phyloP scores from a whole-genome alignment of 768 basidiomycete species.

The Sarcodon sp. region DNA sequence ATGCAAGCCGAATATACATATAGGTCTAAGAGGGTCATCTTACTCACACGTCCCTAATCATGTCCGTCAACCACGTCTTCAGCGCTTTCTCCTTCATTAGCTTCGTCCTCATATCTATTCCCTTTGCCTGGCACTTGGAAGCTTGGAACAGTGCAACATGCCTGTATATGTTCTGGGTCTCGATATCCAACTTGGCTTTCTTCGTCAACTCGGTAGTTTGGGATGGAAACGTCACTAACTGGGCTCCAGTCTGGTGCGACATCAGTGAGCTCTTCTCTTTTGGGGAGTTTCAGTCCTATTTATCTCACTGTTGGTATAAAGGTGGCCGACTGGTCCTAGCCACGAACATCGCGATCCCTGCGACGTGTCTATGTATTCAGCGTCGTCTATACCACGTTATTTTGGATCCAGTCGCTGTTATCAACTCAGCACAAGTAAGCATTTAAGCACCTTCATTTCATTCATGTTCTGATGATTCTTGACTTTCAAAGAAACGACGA shows the following conservation, averaged over 20 bases:
- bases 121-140: slow-evolving; percentile 45
- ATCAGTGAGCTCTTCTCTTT: slow-evolving; percentile 25
- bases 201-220: slow-evolving; percentile 64
- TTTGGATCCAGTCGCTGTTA: slow-evolving; percentile 17
- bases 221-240: slow-evolving; percentile 39
- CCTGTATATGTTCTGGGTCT: slow-evolving; percentile 59
- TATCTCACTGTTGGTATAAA: slow-evolving; percentile 7
- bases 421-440: slow-evolving; percentile 1
- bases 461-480: too few species aligned
- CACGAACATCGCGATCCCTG: slow-evolving; percentile 22
- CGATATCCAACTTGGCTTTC: slow-evolving; percentile 37
- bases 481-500: slow-evolving; percentile 12
- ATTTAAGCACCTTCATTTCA: too few species aligned
- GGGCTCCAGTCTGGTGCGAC: slow-evolving; percentile 39
- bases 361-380: slow-evolving; percentile 30
- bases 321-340: slow-evolving; percentile 25
- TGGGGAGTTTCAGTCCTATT: neutral
- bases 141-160: slow-evolving; percentile 68
- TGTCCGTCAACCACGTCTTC: slow-evolving; percentile 11
- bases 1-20: too few species aligned
- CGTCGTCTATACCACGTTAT: slow-evolving; percentile 31
- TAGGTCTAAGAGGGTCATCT: too few species aligned
- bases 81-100: slow-evolving; percentile 29
- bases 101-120: slow-evolving; percentile 34
- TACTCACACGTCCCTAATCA: too few species aligned